These are phyloP conservation scores for Pharnaceum exiguum DNA, from an alignment of 148 eudicot genomes.

Conservation along the genomic window DNA sequence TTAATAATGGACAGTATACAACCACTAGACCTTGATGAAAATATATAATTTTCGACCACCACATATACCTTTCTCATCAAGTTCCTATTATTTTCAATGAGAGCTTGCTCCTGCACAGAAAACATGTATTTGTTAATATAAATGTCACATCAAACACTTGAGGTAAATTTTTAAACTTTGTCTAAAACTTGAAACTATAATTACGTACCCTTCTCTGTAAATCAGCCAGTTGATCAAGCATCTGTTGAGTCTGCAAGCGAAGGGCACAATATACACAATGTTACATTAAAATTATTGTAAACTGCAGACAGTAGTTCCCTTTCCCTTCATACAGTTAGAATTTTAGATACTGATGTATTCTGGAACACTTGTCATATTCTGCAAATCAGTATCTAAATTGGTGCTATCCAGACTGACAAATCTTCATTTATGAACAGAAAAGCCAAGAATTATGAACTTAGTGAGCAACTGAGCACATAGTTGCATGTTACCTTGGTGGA, in stretches of 20 bases:
- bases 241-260: constrained; percentile 42
- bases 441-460: neutral
- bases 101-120: constrained; percentile 46
- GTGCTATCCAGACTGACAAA: neutral
- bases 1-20: too few relatives aligned
- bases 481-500: constrained; percentile 44
- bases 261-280: neutral
- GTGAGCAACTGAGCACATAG: neutral
- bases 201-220: constrained; percentile 47
- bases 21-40: too few relatives aligned
- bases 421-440: neutral
- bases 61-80: constrained; percentile 45
- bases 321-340: too few relatives aligned
- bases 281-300: too few relatives aligned
- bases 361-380: neutral
- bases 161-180: neutral
- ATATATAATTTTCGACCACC: too few relatives aligned
- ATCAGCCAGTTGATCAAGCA: constrained; percentile 59
- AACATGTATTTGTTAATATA: neutral
- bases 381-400: neutral
- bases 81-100: constrained; percentile 42
- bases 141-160: neutral
- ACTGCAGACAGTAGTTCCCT: too few relatives aligned
- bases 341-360: too few relatives aligned
- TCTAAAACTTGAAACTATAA: neutral